Conservation (phyloP, 768 basidiomycete genomes). For the Candolleomyces efflorescens region DNA sequence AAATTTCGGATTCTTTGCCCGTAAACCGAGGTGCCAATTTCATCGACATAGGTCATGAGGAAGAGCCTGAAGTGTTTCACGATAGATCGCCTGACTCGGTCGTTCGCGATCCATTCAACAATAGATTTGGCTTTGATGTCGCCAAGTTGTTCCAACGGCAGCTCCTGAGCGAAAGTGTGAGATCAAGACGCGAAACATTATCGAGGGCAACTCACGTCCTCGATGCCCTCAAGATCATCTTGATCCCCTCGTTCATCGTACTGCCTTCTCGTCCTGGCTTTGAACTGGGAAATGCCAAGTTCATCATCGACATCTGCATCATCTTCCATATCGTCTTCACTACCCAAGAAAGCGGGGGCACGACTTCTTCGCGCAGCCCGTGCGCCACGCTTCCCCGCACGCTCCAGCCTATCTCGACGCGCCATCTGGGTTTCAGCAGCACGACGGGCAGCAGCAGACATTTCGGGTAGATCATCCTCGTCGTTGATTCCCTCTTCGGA, state of each 20-base stretch:
- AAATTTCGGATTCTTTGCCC: slow-evolving; percentile 90
- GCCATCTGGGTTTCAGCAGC: slow-evolving; percentile 87
- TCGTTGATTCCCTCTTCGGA: slow-evolving; percentile 88
- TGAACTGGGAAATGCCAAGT: slow-evolving; percentile 66
- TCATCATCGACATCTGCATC: slow-evolving; percentile 70
- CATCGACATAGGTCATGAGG: slow-evolving; percentile 94
- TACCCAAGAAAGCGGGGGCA: slow-evolving; percentile 84
- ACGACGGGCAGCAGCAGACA: slow-evolving; percentile 68
- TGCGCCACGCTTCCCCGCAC: slow-evolving; percentile 59
- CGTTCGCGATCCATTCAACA: slow-evolving; percentile 95
- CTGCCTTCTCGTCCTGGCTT: slow-evolving; percentile 77
- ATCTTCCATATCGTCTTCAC: slow-evolving; percentile 77
- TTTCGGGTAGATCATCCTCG: slow-evolving; percentile 59
- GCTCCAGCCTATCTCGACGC: slow-evolving; percentile 75
- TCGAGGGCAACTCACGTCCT: slow-evolving; percentile 56
- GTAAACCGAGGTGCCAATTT: slow-evolving; percentile 87
- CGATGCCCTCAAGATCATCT: slow-evolving; percentile 87
- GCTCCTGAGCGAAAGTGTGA: slow-evolving; percentile 52
- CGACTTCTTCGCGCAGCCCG: slow-evolving; percentile 77
- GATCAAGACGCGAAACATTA: neutral
- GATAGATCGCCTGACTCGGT: slow-evolving; percentile 86
- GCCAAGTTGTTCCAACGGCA: slow-evolving; percentile 92
- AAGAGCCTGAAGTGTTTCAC: slow-evolving; percentile 92
- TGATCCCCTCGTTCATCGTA: slow-evolving; percentile 91
- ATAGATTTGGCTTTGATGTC: slow-evolving; percentile 98